Evolutionary conservation across 495 filamentous ascomycete genomes (phyloP).

Genomic region (Daldinia concentrica): DNA sequence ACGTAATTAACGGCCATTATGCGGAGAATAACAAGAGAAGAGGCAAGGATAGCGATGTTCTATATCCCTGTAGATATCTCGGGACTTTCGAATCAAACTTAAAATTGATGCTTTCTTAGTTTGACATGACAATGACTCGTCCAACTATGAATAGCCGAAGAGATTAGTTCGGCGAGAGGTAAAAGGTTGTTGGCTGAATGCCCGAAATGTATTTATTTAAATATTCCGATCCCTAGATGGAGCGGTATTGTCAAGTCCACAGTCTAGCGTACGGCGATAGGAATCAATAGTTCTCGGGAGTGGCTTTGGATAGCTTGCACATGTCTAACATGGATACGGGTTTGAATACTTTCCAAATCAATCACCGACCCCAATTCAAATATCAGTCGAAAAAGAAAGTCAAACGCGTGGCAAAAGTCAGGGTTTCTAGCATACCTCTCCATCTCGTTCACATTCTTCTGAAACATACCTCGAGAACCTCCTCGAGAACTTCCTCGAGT

Average conservation of each 20-base stretch:
- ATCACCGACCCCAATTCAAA: neutral
- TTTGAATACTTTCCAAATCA: neutral
- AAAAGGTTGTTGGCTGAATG: neutral
- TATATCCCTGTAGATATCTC: constrained; percentile 11
- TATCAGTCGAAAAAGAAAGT: constrained; percentile 13
- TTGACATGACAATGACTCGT: constrained; percentile 21
- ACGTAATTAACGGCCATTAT: neutral
- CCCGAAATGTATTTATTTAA: neutral
- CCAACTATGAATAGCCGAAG: neutral
- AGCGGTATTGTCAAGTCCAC: neutral
- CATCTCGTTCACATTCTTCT: neutral
- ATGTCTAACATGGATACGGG: neutral
- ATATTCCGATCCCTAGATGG: neutral
- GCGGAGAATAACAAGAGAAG: neutral
- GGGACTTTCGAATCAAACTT: constrained; percentile 4
- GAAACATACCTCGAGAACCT: neutral
- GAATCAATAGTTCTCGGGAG: neutral
- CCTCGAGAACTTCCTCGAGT: neutral
- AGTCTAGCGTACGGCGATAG: neutral
- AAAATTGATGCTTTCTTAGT: constrained; percentile 9
- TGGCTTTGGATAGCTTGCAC: neutral
- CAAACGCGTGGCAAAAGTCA: neutral
- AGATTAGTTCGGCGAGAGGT: neutral
- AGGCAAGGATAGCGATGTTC: neutral
- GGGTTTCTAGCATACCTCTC: neutral